Conservation (phyloP, 768 basidiomycete genomes). For the Mycena capillaripes region DNA sequence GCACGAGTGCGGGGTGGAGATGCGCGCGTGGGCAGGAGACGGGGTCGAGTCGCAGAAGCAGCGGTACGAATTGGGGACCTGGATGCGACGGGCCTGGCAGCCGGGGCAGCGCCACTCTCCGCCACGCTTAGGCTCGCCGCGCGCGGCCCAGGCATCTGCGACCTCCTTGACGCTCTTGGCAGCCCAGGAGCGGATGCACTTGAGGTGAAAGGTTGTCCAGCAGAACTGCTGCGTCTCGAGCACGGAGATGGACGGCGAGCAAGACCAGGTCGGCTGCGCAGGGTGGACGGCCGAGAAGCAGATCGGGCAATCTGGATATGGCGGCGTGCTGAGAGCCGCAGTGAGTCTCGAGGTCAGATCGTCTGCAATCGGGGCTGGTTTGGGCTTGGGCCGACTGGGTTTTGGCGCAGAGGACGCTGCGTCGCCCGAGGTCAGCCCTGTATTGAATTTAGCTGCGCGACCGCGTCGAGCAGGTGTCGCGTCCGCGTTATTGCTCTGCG, state of each 20-base stretch:
- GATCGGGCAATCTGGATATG: slow-evolving; percentile 85
- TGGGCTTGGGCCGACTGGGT: slow-evolving; percentile 24
- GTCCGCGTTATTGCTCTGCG: neutral
- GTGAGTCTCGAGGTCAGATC: slow-evolving; percentile 85
- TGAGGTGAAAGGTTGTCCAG: slow-evolving; percentile 92
- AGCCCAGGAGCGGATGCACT: slow-evolving; percentile 93
- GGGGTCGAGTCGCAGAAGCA: slow-evolving; percentile 86
- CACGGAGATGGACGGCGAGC: slow-evolving; percentile 74
- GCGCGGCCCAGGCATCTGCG: slow-evolving; percentile 77
- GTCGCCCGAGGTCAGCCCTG: slow-evolving; percentile 46
- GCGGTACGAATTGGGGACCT: slow-evolving; percentile 77
- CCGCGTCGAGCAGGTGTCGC: slow-evolving; percentile 21
- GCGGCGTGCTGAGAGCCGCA: slow-evolving; percentile 73
- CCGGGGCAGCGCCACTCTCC: slow-evolving; percentile 96
- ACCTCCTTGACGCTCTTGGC: slow-evolving; percentile 82
- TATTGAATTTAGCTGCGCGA: slow-evolving; percentile 54
- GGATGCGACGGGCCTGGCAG: slow-evolving; percentile 85
- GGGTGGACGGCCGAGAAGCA: slow-evolving; percentile 89
- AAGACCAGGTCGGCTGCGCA: slow-evolving; percentile 89
- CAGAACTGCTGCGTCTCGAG: slow-evolving; percentile 75
- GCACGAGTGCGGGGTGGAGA: slow-evolving; percentile 85
- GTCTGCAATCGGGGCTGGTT: slow-evolving; percentile 55
- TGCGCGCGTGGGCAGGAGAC: slow-evolving; percentile 79
- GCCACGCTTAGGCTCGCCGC: slow-evolving; percentile 70
- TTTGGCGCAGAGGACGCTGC: slow-evolving; percentile 6